These are phyloP conservation scores for Aspergillus tamarii DNA, from an alignment of 2,329 filamentous ascomycete species.

Conservation along the genomic window DNA sequence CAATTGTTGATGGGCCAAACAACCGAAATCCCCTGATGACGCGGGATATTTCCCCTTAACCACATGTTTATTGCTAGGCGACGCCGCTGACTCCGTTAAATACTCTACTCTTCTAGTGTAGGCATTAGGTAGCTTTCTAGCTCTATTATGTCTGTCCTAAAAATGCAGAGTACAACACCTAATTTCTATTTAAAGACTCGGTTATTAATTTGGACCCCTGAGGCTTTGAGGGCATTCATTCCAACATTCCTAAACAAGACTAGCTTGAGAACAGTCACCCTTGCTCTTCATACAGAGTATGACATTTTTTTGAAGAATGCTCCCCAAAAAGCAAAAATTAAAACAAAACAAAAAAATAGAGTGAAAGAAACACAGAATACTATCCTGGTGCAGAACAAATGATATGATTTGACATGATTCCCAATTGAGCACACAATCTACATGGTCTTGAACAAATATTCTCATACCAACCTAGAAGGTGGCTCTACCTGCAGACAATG, in stretches of 20 bases:
- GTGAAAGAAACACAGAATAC: not conserved
- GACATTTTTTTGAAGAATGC: not conserved
- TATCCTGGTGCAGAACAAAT: not conserved
- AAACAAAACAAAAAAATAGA: not conserved
- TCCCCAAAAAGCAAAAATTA: not conserved
- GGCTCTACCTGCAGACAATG: not conserved
- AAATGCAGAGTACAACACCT: not conserved
- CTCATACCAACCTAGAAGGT: not conserved
- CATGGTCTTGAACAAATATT: not conserved
- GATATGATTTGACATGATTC: not conserved
- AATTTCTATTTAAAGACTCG: slow-evolving; percentile 1
- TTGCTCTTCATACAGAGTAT: not conserved
- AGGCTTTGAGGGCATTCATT: not conserved
- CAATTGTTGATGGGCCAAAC: not conserved
- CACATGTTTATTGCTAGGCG: not conserved
- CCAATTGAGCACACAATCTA: not conserved
- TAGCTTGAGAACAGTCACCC: not conserved
- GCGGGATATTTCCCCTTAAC: not conserved
- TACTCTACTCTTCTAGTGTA: not conserved
- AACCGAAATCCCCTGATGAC: not conserved
- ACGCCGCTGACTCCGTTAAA: not conserved
- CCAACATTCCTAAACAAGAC: not conserved
- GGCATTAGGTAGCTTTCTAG: not conserved
- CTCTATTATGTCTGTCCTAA: not conserved
- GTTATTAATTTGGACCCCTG: not conserved